Evolutionary conservation across 2,329 filamentous ascomycete genomes (phyloP).

Genomic region (Aspergillus luchuensis): DNA sequence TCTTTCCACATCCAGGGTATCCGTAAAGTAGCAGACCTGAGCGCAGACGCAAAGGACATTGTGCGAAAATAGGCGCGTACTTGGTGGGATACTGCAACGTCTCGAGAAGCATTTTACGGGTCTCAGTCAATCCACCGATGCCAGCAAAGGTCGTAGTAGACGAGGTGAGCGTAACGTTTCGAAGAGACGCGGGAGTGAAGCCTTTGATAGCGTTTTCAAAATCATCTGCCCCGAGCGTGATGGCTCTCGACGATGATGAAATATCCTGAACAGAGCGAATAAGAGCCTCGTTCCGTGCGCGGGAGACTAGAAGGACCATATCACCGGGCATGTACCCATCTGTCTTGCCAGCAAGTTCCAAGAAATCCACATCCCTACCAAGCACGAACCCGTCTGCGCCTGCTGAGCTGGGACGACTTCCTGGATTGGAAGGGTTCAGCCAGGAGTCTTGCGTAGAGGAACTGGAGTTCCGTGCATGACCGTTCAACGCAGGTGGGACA

Average conservation of each 20-base stretch:
- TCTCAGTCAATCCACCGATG: slow-evolving; percentile 85
- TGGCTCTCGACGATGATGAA: slow-evolving; percentile 53
- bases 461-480: slow-evolving; percentile 39
- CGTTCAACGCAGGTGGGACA: slow-evolving; percentile 42
- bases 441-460: slow-evolving; percentile 61
- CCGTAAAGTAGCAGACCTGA: slow-evolving; percentile 93
- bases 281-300: slow-evolving; percentile 88
- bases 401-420: slow-evolving; percentile 50
- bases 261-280: slow-evolving; percentile 73
- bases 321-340: slow-evolving; percentile 99
- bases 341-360: slow-evolving; percentile 89
- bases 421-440: slow-evolving; percentile 71
- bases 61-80: slow-evolving; percentile 95
- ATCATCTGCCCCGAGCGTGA: slow-evolving; percentile 71
- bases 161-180: slow-evolving; percentile 90
- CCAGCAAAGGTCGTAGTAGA: slow-evolving; percentile 90
- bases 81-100: slow-evolving; percentile 96
- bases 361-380: slow-evolving; percentile 77
- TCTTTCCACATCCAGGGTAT: slow-evolving; percentile 95
- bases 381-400: slow-evolving; percentile 68
- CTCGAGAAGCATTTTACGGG: slow-evolving; percentile 87
- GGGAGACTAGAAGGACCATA: slow-evolving; percentile 77
- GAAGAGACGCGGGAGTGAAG: slow-evolving; percentile 91
- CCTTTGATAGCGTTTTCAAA: slow-evolving; percentile 84
- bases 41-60: slow-evolving; percentile 90